A percentile compares a stretch with the other conserved stretches of the same genome.
Conservation (phyloP, 2,329 filamentous ascomycete species). For the Aspergillus aculeatinus region DNA sequence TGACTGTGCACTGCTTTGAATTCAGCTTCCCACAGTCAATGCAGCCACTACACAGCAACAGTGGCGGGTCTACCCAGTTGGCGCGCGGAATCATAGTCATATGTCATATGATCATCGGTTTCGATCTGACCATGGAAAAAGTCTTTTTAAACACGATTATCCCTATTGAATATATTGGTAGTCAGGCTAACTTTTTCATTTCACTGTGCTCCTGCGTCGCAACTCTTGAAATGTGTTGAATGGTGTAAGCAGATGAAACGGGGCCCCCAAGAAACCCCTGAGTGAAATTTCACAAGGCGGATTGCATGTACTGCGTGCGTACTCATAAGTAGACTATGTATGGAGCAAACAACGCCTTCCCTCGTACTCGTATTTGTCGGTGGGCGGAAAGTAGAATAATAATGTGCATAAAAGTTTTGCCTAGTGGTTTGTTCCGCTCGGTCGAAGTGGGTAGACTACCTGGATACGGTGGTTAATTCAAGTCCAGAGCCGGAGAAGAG, state of each 20-base stretch:
- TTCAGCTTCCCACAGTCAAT: background rate
- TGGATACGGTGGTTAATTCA: background rate
- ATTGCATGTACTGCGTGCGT: background rate
- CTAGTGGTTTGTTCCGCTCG: conserved; percentile 1
- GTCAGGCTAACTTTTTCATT: background rate
- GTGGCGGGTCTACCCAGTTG: background rate
- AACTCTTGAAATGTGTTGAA: background rate
- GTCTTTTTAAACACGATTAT: background rate
- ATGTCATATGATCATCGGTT: conserved; percentile 2
- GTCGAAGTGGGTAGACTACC: background rate
- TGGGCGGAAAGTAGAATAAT: background rate
- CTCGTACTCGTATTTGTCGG: conserved; percentile 7
- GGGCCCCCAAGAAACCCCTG: background rate
- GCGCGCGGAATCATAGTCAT: background rate
- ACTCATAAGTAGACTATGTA: background rate
- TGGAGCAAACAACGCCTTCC: background rate
- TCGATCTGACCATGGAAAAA: no score
- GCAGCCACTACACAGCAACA: background rate
- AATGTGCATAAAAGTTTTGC: background rate
- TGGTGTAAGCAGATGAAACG: background rate
- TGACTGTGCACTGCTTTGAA: background rate
- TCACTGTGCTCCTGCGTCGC: background rate
- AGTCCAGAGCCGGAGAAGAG: background rate
- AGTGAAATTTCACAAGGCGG: background rate
- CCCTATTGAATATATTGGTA: no score